These are phyloP conservation scores for Nicotiana obtusifolia DNA, from an alignment of 257 asterid species.

Conservation along the genomic window DNA sequence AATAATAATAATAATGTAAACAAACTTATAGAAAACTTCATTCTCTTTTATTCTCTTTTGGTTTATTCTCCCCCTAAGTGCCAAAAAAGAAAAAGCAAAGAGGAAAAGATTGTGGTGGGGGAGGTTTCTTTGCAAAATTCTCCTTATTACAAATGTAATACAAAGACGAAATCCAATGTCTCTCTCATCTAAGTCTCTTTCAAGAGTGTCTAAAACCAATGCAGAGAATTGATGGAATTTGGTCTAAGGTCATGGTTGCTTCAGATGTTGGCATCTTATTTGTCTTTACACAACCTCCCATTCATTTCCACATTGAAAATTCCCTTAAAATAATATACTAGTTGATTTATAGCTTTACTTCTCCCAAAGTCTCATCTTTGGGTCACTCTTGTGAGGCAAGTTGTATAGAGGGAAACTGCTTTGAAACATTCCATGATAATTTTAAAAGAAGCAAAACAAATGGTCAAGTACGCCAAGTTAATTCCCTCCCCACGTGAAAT, in stretches of 20 bases:
- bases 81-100: too few species aligned
- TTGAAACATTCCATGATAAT: conserved; percentile 4
- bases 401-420: conserved; percentile 9
- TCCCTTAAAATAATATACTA: neutral
- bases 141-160: neutral
- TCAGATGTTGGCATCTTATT: conserved; percentile 40
- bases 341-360: neutral
- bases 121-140: neutral
- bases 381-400: conserved; percentile 9
- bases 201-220: conserved; percentile 11
- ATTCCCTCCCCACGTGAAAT: conserved; percentile 3
- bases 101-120: neutral
- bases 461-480: conserved; percentile 4
- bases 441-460: conserved; percentile 8
- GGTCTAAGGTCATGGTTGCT: conserved; percentile 79
- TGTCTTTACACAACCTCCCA: conserved; percentile 33
- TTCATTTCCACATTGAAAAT: conserved; percentile 7
- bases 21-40: conserved; percentile 23
- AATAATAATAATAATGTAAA: conserved; percentile 17
- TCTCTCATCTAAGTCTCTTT: conserved; percentile 19
- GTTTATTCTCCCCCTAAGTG: neutral
- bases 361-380: conserved; percentile 12
- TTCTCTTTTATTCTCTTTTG: neutral
- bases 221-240: conserved; percentile 48
- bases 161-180: conserved; percentile 33